Evolutionary conservation across 2,329 filamentous ascomycete species (phyloP).

Genomic region (Colletotrichum tanaceti): DNA sequence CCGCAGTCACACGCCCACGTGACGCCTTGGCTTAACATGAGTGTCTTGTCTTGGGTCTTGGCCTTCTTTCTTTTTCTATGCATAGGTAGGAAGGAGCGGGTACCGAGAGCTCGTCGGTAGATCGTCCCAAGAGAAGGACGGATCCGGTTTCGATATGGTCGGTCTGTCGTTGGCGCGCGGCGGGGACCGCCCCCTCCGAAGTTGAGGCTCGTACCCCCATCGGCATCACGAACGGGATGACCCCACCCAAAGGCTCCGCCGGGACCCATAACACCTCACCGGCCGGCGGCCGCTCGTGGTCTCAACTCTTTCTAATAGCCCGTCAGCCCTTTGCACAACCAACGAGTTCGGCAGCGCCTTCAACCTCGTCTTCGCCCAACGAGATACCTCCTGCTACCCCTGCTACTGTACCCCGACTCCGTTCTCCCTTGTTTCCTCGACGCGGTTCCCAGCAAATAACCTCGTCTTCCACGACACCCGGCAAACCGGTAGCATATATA

Average conservation of each 20-base stretch:
- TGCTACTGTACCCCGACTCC: no score
- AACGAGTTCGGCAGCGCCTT: neutral
- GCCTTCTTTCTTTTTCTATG: no score
- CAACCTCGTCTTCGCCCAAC: neutral
- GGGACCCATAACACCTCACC: slow-evolving; percentile 9
- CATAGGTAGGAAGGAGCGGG: no score
- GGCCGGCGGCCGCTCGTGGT: slow-evolving; percentile 2
- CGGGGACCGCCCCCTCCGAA: neutral
- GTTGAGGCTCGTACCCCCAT: slow-evolving; percentile 10
- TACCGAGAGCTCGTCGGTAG: no score
- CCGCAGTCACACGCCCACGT: no score
- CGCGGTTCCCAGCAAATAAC: no score
- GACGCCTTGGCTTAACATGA: no score
- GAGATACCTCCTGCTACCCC: neutral
- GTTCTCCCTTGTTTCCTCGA: neutral
- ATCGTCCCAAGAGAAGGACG: no score
- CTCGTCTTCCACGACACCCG: no score
- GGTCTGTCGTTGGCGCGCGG: neutral
- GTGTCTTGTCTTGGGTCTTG: neutral
- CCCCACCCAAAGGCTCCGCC: slow-evolving; percentile 5
- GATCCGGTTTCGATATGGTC: neutral
- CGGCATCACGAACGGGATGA: neutral
- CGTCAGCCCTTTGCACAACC: neutral
- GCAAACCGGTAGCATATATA: no score
- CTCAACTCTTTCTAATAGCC: neutral